Base-by-base conservation (phyloP, 208 protist genomes). In the Leishmania tropica region DNA sequence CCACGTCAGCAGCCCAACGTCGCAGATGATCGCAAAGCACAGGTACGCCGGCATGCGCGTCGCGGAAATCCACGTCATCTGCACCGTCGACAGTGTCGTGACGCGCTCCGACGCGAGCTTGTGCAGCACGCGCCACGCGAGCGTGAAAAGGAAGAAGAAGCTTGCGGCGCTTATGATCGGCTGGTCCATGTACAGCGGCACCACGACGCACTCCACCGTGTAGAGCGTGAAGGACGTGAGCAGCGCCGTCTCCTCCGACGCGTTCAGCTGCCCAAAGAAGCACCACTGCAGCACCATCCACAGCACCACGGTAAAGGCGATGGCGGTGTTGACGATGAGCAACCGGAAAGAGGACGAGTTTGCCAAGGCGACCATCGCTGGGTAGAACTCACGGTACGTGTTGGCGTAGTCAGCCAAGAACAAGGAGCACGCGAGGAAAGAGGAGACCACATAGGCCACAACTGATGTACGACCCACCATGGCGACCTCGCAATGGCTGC, bases 191-290 rank as follows among this genome's bases (percentile, higher is more conserved):
- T 89, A 91, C 65, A 94, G 83, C 7, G 88, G 88, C 24, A 85
- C 85, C 5, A 93, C 40, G 21, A 94, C 51, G 79, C 87, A 94
- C 79, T 96, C 93, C 4, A 84, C 78, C 42, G 92, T 47, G 80
- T 92, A 90, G n/a, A 95, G n/a, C 1, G 86, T 85, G 35, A 86
- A 72, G 37, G 87, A 70, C 5, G 64, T 81, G 21, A 79, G 47
- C 67, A 95, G 60, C 24, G 86, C 79, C 28, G 83, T 81, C 48
- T 70, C 64, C 83, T 97, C 92, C 3, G 84, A 74, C 5, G 78
- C 68, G 72, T 82, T 91, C 67, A 96, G 81, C 68, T 62, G 75
- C 51, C 94, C 94, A 85, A 97, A 97, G 83, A 96, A 97, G 65
- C 88, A 54, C 1, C 28, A 51, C 28, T 87, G 81, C 24, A 88